Percentiles rank a stretch among this genome's conserved stretches.
phyloP scores from a whole-genome alignment of 2,329 filamentous ascomycete genomes.

The Calcarisporium arbuscula region DNA sequence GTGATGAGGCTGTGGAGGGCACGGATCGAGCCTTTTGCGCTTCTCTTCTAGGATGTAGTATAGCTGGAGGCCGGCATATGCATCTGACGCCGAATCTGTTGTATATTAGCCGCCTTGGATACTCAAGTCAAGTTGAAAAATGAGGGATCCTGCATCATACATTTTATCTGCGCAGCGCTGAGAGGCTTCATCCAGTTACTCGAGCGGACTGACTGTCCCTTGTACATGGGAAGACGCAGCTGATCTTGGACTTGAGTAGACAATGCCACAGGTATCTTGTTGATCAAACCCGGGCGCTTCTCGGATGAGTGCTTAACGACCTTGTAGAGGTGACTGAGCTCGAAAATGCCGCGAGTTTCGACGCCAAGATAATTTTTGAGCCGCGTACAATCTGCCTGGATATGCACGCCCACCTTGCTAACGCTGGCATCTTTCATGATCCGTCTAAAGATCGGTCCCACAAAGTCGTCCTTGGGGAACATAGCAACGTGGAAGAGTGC shows the following conservation, averaged over 20 bases:
- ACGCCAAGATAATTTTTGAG: constrained; percentile 61
- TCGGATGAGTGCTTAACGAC: constrained; percentile 61
- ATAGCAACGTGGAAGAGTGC: constrained; percentile 75
- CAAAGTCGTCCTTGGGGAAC: constrained; percentile 50
- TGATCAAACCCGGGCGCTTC: constrained; percentile 49
- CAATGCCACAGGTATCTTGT: constrained; percentile 60
- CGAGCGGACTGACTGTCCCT: constrained; percentile 61
- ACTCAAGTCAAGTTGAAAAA: no score
- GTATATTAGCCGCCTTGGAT: background rate
- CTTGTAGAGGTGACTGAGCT: constrained; percentile 77
- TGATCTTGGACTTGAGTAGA: constrained; percentile 64
- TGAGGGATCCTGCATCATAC: constrained; percentile 40
- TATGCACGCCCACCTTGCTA: constrained; percentile 70
- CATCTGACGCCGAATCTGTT: constrained; percentile 71
- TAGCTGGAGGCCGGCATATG: constrained; percentile 71
- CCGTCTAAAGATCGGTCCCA: constrained; percentile 62
- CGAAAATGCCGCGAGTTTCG: constrained; percentile 61
- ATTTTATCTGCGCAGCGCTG: constrained; percentile 58
- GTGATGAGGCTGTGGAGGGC: constrained; percentile 62
- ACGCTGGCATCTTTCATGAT: constrained; percentile 67
- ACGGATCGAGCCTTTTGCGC: constrained; percentile 58
- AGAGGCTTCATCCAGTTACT: constrained; percentile 69
- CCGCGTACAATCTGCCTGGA: constrained; percentile 65
- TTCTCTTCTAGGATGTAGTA: constrained; percentile 66
- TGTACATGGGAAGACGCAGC: constrained; percentile 68